Conservation (phyloP, 371 early-diverging fungal genomes). For the Mortierella sp. region DNA sequence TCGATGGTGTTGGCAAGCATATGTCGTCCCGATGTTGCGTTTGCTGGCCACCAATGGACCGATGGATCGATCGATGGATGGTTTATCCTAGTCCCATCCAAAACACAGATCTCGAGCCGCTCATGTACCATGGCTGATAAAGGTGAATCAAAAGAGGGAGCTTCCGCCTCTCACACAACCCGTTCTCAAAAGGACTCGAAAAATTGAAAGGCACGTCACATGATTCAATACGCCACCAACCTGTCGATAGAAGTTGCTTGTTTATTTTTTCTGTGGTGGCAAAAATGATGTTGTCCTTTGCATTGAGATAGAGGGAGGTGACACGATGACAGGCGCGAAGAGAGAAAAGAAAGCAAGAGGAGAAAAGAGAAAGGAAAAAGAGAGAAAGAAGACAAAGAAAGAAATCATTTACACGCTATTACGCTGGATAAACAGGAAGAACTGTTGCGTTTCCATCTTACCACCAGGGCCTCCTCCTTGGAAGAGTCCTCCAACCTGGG, state of each 20-base stretch:
- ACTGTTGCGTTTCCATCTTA: conserved; percentile 56
- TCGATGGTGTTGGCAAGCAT: background rate
- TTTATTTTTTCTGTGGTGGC: background rate
- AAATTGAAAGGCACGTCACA: conserved; percentile 4
- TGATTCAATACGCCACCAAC: background rate
- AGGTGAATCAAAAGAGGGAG: conserved; percentile 46
- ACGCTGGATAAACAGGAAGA: conserved; percentile 51
- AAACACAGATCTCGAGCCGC: conserved; percentile 6
- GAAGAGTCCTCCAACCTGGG: conserved; percentile 51
- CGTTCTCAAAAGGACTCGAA: background rate
- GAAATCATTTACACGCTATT: conserved; percentile 20
- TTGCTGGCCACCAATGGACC: background rate
- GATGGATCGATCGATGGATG: conserved; percentile 38
- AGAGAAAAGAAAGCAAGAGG: background rate
- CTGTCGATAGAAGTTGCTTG: background rate
- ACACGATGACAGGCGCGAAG: background rate
- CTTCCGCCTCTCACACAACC: conserved; percentile 1
- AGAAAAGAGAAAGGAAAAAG: background rate
- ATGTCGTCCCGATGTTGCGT: background rate
- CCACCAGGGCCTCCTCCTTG: conserved; percentile 52
- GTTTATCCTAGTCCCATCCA: background rate
- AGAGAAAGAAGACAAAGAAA: background rate
- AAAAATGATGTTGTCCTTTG: background rate
- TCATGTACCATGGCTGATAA: conserved; percentile 45
- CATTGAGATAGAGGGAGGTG: background rate